Base-by-base conservation (phyloP, 164 flowering plant genomes). In the Vitis amurensis region DNA sequence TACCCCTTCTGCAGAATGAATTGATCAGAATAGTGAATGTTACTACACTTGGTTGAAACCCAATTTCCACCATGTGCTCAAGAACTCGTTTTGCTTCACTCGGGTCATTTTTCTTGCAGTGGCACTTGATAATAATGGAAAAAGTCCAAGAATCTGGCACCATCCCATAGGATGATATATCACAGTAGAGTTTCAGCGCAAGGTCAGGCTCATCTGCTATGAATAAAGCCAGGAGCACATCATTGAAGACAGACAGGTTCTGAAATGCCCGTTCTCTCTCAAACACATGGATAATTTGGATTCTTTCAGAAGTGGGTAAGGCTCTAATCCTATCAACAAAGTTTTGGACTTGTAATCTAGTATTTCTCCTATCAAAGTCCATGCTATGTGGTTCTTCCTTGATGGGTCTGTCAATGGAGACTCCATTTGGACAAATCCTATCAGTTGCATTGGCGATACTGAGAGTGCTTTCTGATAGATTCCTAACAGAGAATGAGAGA, bases 1-100 rank as follows among this genome's bases (percentile, higher is more conserved):
- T 85, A 9, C 97, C 97, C 49, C 68, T 86, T 73, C 69, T 79
- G 79, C 97, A 83, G 56, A 84, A 81, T 2, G 83, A 71, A 72
- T 84, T 78, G 61, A 94, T 80, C 63, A 92, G 53, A 52, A 76
- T 60, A 8, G 93, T 87, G 61, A 83, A 81, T 1, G 88, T 87
- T 17, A 78, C 85, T 51, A 82, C 87, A 73, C 76, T 78, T 23
- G 92, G 95, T 17, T 27, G 51, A 60, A 78, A 77, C 76, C 94
- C 94, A 37, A 63, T 80, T 61, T 75, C 80, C 72, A 92, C 3
- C 93, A 89, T 86, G 62, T 69, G 62, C 50, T 83, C 82, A n/a
- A 89, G 53, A 55, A 85, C 76, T 49, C 31, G 15, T 66, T 61
- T 78, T n/a, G 91, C 94, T 51, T 80, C 81, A 30, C 57, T 72